phyloP scores from a whole-genome alignment of 2,329 filamentous ascomycete species.

The Magnaporthiopsis poae region DNA sequence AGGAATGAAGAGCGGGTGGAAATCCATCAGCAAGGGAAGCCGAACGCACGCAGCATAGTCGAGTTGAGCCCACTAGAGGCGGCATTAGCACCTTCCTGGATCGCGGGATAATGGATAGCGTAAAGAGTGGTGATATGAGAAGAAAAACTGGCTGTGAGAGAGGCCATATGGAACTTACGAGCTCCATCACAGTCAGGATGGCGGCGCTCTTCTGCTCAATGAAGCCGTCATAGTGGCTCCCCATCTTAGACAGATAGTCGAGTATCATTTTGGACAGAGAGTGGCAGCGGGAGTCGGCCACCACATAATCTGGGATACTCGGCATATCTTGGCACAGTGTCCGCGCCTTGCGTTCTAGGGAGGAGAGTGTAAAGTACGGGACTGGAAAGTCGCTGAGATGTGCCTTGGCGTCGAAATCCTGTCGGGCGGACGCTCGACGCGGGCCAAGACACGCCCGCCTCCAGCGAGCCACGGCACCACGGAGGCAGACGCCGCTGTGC shows the following conservation, averaged over 20 bases:
- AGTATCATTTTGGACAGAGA: slow-evolving; percentile 24
- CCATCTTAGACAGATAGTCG: slow-evolving; percentile 24
- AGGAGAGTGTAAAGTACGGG: neutral
- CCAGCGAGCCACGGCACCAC: slow-evolving; percentile 12
- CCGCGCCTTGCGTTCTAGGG: neutral
- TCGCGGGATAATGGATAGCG: neutral
- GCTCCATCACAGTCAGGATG: slow-evolving; percentile 43
- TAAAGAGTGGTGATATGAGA: neutral
- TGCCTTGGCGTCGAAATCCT: too few relatives aligned
- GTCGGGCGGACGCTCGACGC: neutral
- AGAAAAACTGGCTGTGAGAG: neutral
- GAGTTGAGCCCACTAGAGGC: slow-evolving; percentile 39
- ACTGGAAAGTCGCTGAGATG: neutral
- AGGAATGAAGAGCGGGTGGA: slow-evolving; percentile 39
- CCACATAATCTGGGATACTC: neutral
- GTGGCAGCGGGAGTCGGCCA: slow-evolving; percentile 12
- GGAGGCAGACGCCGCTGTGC: slow-evolving; percentile 29
- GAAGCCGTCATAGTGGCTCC: slow-evolving; percentile 30
- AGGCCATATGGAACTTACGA: slow-evolving; percentile 17
- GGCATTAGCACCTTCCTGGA: neutral
- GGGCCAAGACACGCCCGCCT: neutral
- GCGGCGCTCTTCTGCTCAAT: slow-evolving; percentile 41
- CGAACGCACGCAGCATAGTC: slow-evolving; percentile 35
- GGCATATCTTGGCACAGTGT: slow-evolving; percentile 1
- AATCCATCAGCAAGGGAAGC: slow-evolving; percentile 40